Evolutionary conservation across 1,284 basidiomycete species (phyloP), one percentile per base, ranked within the genome.

Genomic region (Peniophora sp.): DNA sequence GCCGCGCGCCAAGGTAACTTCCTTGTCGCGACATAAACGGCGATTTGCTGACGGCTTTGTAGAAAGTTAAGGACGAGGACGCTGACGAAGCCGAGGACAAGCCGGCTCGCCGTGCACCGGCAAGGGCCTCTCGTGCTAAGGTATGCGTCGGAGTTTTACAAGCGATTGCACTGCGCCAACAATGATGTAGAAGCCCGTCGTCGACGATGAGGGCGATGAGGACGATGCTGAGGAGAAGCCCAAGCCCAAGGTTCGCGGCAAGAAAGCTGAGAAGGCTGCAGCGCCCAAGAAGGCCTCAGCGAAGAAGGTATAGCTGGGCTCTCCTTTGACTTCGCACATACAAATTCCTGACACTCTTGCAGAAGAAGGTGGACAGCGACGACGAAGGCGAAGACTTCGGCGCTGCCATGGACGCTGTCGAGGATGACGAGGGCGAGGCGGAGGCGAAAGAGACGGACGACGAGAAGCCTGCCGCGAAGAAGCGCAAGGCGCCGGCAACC

Each of bases 231-330:
- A 59, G 41, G 61, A 61, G 32, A 57, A 60, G 11, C 68, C 68
- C 24, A 73, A 74, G 54, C 74, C 75, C 56, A 63, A 63, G 52
- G 65, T 64, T 12, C 59, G 66, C 63, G 20, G 68, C 67, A 56
- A 58, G 59, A 46, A 63, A 68, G 32, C 45, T 32, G 65, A 63
- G 55, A 58, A 65, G 47, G 62, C 52, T 12, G 59, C 59, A 3
- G 52, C 59, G 2, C 55, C 52, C 39, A 65, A 55, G 49, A 68
- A 65, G 55, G 64, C 63, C 1, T 55, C 65, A 11, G 50, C 64
- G 6, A 66, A 64, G 59, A 65, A 63, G 59, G 58, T 32, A 12
- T 12, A 12, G 12, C 27, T 6, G 12, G 5, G 6, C 27, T 32
- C 6, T 32, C 27, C 6, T 12, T 32, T 12, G 5, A 32, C 27